Conservation (phyloP, 768 basidiomycete genomes). For the Tricholoma terreum region DNA sequence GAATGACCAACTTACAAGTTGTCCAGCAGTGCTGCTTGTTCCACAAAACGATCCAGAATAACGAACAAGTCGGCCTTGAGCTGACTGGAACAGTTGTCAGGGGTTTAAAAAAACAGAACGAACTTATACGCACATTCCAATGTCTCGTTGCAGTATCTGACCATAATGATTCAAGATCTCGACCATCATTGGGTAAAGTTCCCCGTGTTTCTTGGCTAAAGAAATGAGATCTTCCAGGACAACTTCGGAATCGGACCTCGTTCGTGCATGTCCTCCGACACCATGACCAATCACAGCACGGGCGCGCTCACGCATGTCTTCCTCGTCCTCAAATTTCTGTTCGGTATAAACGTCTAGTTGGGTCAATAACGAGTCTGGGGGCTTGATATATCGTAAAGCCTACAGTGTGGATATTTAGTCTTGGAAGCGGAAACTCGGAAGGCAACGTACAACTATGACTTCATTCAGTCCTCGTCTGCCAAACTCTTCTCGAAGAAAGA, state of each 20-base stretch:
- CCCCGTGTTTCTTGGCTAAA: conserved; percentile 58
- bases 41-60: conserved; percentile 63
- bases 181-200: conserved; percentile 59
- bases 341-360: conserved; percentile 83
- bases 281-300: conserved; percentile 29
- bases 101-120: not conserved
- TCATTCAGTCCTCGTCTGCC: conserved; percentile 80
- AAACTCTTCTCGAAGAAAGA: conserved; percentile 81
- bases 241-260: conserved; percentile 48
- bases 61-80: conserved; percentile 58
- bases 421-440: not conserved
- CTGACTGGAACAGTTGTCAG: conserved; percentile 38
- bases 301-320: conserved; percentile 72
- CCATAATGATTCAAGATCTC: conserved; percentile 57
- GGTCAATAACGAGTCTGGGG: conserved; percentile 67
- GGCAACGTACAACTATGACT: conserved; percentile 66
- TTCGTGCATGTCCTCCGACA: conserved; percentile 27
- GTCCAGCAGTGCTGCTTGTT: conserved; percentile 54
- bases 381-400: conserved; percentile 72
- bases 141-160: conserved; percentile 53
- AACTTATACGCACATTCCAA: conserved; percentile 51
- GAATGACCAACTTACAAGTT: conserved; percentile 50
- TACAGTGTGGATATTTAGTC: conserved; percentile 22
- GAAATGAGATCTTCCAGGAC: conserved; percentile 60
- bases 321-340: conserved; percentile 88